These are phyloP conservation scores for Penicillium corylophilum DNA, from an alignment of 2,329 filamentous ascomycete genomes.

Conservation along the genomic window DNA sequence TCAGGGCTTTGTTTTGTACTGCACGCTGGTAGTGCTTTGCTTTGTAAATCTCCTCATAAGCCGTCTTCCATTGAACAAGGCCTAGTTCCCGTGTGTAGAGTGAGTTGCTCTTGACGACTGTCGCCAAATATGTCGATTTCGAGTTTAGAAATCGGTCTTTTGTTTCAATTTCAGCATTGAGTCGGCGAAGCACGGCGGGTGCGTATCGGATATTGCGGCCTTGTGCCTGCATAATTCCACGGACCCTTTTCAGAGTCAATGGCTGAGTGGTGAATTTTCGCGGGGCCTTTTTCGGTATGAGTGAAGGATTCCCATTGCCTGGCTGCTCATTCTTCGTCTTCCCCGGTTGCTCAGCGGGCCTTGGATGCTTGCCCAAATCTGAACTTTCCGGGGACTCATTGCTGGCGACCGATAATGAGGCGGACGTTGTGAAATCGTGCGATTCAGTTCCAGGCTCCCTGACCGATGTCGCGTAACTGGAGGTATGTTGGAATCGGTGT, in stretches of 20 bases:
- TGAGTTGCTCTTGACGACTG: conserved; percentile 22
- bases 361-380: background rate
- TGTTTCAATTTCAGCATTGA: conserved; percentile 17
- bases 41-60: conserved; percentile 23
- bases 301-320: background rate
- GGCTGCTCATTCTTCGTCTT: background rate
- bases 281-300: background rate
- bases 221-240: background rate
- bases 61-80: conserved; percentile 24
- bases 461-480: conserved; percentile 8
- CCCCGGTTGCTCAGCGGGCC: background rate
- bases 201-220: background rate
- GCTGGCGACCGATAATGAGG: background rate
- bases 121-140: conserved; percentile 20
- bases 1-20: conserved; percentile 5
- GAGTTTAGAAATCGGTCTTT: conserved; percentile 20
- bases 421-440: background rate
- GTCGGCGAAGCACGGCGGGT: conserved; percentile 5
- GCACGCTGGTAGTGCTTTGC: conserved; percentile 20
- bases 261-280: background rate
- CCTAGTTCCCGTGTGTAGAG: conserved; percentile 20
- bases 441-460: background rate
- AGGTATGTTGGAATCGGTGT: conserved; percentile 5
- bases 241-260: background rate
- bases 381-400: background rate